Conservation (phyloP, 2,329 filamentous ascomycete species). For the Neurospora sp. region DNA sequence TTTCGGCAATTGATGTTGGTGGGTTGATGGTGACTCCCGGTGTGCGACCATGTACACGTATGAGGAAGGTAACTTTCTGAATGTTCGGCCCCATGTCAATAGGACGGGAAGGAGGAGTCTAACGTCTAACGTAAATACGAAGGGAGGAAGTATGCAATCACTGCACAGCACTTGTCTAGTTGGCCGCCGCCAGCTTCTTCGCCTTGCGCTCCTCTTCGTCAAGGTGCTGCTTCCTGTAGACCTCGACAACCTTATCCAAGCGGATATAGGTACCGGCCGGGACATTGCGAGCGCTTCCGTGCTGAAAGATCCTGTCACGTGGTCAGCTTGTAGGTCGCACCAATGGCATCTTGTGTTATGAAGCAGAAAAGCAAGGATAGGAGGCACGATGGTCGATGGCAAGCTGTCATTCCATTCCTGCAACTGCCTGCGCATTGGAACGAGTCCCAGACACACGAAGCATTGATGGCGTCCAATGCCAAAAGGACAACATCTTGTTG, state of each 20-base stretch:
- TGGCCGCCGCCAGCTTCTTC: slow-evolving; percentile 33
- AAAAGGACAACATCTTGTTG: background rate
- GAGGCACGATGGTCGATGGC: background rate
- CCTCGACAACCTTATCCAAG: slow-evolving; percentile 45
- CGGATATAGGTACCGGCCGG: slow-evolving; percentile 44
- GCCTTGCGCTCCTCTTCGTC: slow-evolving; percentile 46
- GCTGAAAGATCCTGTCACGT: slow-evolving; percentile 36
- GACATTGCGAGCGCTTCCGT: slow-evolving; percentile 42
- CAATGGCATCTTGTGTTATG: slow-evolving; percentile 5
- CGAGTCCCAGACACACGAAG: background rate
- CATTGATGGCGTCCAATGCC: background rate
- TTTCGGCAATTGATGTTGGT: slow-evolving; percentile 4
- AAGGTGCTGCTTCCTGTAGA: slow-evolving; percentile 44
- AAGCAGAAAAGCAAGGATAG: background rate
- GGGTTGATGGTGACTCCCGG: slow-evolving; percentile 7
- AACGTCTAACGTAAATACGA: background rate
- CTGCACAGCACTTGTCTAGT: slow-evolving; percentile 17
- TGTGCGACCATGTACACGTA: slow-evolving; percentile 11
- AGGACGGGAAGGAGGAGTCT: background rate
- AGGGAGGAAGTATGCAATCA: background rate
- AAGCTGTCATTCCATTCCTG: background rate
- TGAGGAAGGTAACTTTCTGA: slow-evolving; percentile 4
- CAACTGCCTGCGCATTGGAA: background rate
- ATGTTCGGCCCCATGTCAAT: background rate
- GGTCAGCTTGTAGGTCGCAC: slow-evolving; percentile 15